Conservation (phyloP, 805 yeast species). For the Saturnispora mendoncae region DNA sequence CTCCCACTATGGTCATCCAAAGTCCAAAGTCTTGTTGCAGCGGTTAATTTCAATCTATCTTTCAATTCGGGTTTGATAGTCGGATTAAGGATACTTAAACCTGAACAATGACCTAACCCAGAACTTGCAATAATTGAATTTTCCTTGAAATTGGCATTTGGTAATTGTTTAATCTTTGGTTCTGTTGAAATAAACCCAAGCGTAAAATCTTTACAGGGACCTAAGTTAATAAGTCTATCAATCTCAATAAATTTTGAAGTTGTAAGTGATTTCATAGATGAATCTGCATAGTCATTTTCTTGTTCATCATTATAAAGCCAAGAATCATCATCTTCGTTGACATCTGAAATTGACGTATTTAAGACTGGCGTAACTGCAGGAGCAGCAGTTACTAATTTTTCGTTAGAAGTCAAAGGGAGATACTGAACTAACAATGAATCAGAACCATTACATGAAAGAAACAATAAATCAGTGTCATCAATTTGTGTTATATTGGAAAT, state of each 20-base stretch:
- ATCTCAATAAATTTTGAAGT: slow-evolving; percentile 34
- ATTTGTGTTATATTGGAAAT: slow-evolving; percentile 37
- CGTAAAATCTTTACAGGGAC: slow-evolving; percentile 65
- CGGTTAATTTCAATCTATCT: slow-evolving; percentile 62
- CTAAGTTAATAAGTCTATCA: slow-evolving; percentile 54
- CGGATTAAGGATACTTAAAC: slow-evolving; percentile 55
- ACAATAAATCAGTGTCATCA: slow-evolving; percentile 35
- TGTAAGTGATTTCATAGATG: slow-evolving; percentile 12
- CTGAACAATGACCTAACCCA: slow-evolving; percentile 50
- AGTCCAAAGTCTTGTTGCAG: slow-evolving; percentile 71
- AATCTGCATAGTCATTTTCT: slow-evolving; percentile 15
- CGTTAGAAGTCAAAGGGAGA: slow-evolving; percentile 12
- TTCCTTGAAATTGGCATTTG: slow-evolving; percentile 61
- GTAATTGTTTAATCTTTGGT: slow-evolving; percentile 47
- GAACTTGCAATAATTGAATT: slow-evolving; percentile 60
- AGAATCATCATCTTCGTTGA: slow-evolving; percentile 39
- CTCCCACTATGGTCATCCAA: slow-evolving; percentile 31
- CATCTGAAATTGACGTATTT: slow-evolving; percentile 10
- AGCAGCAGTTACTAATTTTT: neutral
- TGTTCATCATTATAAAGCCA: slow-evolving; percentile 32
- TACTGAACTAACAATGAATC: slow-evolving; percentile 44
- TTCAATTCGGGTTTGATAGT: slow-evolving; percentile 59
- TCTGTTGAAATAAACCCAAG: slow-evolving; percentile 53
- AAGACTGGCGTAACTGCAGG: slow-evolving; percentile 9
- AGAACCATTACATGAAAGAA: slow-evolving; percentile 54